A percentile compares a stretch with the other conserved stretches of the same genome.
phyloP scores from a whole-genome alignment of 371 early-diverging fungal species.

The Mortierella sp. region DNA sequence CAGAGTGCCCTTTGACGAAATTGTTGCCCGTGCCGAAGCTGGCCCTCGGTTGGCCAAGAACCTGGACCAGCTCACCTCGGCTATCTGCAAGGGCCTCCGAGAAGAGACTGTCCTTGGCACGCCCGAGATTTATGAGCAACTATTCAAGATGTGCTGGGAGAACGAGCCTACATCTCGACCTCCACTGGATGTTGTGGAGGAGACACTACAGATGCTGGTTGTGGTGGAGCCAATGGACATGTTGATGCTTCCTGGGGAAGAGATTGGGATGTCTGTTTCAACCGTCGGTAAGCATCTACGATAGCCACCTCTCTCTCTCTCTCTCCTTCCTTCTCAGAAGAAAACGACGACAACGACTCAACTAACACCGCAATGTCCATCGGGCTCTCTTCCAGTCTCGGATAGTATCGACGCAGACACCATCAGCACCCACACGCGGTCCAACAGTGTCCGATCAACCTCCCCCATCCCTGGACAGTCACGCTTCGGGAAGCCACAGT shows the following conservation, averaged over 20 bases:
- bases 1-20: conserved; percentile 46
- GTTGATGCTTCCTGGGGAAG: conserved; percentile 50
- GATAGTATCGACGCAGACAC: conserved; percentile 50
- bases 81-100: conserved; percentile 48
- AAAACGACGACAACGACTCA: not conserved
- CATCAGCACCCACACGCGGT: conserved; percentile 37
- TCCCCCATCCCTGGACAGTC: conserved; percentile 37
- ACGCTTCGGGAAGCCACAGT: conserved; percentile 28
- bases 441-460: conserved; percentile 29
- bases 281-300: conserved; percentile 26
- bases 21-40: conserved; percentile 43
- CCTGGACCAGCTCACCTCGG: conserved; percentile 45
- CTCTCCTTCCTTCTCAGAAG: not conserved
- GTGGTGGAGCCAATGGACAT: conserved; percentile 54
- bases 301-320: not conserved
- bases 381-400: conserved; percentile 46
- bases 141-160: conserved; percentile 55
- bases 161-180: conserved; percentile 35
- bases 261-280: conserved; percentile 34
- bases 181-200: conserved; percentile 49
- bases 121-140: conserved; percentile 51
- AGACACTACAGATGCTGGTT: conserved; percentile 49
- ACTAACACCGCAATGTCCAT: not conserved
- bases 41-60: conserved; percentile 45
- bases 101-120: conserved; percentile 44